Evolutionary conservation across 2,329 filamentous ascomycete genomes (phyloP).

Genomic region (Grosmannia penicillata): DNA sequence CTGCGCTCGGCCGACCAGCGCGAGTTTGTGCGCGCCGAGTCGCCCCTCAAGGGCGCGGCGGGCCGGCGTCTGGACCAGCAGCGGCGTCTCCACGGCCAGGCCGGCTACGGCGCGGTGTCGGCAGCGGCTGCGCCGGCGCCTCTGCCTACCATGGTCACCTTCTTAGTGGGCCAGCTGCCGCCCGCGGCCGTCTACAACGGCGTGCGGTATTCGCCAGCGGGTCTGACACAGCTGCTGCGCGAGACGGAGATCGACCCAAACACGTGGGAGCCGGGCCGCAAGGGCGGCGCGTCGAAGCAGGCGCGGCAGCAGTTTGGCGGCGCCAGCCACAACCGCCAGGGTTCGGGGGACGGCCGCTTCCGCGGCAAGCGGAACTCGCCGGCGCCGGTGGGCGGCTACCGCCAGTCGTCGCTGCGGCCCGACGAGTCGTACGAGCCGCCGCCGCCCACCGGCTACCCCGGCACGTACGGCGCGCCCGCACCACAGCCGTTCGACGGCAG

Average conservation of each 20-base stretch:
- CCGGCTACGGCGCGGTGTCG: constrained; percentile 15
- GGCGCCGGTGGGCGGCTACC: constrained; percentile 24
- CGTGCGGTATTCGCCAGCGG: constrained; percentile 52
- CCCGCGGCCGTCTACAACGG: constrained; percentile 57
- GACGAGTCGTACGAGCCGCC: constrained; percentile 29
- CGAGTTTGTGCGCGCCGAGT: constrained; percentile 78
- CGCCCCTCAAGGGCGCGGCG: constrained; percentile 81
- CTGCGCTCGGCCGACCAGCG: constrained; percentile 56
- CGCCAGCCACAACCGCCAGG: constrained; percentile 20
- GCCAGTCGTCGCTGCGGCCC: constrained; percentile 36
- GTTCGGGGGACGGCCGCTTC: constrained; percentile 23
- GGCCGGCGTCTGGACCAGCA: constrained; percentile 74
- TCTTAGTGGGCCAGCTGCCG: constrained; percentile 59
- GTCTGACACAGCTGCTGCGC: constrained; percentile 59
- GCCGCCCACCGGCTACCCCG: constrained; percentile 11
- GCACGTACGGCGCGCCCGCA: constrained; percentile 11
- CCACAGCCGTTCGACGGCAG: constrained; percentile 1
- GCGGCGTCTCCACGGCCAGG: constrained; percentile 41
- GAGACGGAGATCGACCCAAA: constrained; percentile 46
- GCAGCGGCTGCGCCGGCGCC: constrained; percentile 35
- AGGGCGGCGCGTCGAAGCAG: constrained; percentile 15
- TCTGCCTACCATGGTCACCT: constrained; percentile 55
- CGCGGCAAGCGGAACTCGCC: constrained; percentile 10
- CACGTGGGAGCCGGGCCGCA: constrained; percentile 30
- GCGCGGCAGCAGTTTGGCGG: not conserved